Conservation (phyloP, 768 basidiomycete genomes). For the Cubamyces sp. region DNA sequence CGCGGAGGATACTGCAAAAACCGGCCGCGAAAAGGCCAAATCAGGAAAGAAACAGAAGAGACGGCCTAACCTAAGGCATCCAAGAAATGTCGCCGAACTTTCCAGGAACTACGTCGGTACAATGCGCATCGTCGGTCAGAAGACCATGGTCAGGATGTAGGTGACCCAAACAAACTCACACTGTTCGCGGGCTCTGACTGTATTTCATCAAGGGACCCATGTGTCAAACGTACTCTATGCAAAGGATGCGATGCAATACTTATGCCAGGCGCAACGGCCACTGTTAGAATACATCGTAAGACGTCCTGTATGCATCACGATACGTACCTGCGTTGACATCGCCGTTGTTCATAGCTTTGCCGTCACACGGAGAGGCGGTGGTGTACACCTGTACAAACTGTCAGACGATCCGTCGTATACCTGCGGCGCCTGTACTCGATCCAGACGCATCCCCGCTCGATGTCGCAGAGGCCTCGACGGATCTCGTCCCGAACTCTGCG, state of each 20-base stretch:
- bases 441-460: not conserved
- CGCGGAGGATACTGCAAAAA: conserved; percentile 11
- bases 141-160: conserved; percentile 78
- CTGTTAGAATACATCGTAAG: conserved; percentile 69
- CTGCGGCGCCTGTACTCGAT: conserved; percentile 57
- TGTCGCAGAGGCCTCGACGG: not conserved
- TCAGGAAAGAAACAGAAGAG: conserved; percentile 34
- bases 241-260: conserved; percentile 66
- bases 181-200: not conserved
- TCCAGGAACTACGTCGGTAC: conserved; percentile 64
- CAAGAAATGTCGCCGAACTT: conserved; percentile 49
- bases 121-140: conserved; percentile 75
- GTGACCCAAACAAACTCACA: conserved; percentile 18
- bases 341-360: conserved; percentile 38
- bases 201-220: conserved; percentile 58
- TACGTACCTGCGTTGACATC: not conserved
- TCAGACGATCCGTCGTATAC: conserved; percentile 61
- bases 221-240: conserved; percentile 82
- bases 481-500: not conserved
- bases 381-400: conserved; percentile 65
- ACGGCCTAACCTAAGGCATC: conserved; percentile 35
- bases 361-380: conserved; percentile 57
- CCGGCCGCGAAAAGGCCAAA: not conserved
- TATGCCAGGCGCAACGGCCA: conserved; percentile 67
- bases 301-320: not conserved